These are phyloP conservation scores for Oxyria digyna DNA, from an alignment of 148 eudicot genomes.

Conservation along the genomic window DNA sequence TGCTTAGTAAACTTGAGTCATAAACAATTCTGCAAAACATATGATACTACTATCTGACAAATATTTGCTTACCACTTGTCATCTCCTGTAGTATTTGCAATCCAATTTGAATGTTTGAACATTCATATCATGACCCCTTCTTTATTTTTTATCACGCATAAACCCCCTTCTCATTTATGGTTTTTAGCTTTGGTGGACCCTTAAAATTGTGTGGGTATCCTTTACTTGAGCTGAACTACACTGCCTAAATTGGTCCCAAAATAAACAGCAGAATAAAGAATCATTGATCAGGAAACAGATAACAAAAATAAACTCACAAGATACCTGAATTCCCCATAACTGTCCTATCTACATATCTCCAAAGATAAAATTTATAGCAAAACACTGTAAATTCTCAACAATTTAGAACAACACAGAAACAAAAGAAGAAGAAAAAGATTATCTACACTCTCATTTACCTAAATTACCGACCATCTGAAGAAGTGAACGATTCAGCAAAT, in stretches of 20 bases:
- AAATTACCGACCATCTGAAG: constrained; percentile 66
- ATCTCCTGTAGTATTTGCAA: no score
- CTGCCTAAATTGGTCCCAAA: background rate
- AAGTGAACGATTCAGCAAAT: constrained; percentile 88
- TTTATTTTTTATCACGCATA: background rate
- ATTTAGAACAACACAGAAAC: background rate
- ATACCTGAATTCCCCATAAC: background rate
- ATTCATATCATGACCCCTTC: background rate
- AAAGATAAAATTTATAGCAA: background rate
- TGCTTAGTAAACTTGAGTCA: no score
- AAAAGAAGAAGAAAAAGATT: background rate
- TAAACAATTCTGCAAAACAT: no score
- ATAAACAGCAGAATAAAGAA: background rate
- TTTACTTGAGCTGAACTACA: background rate
- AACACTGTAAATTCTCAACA: background rate
- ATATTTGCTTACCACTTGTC: no score
- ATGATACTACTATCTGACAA: no score
- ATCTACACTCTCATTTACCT: constrained; percentile 4
- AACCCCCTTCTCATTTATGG: background rate
- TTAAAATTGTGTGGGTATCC: background rate
- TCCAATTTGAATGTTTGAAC: background rate
- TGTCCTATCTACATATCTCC: background rate
- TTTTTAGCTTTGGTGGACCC: background rate
- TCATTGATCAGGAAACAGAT: background rate
- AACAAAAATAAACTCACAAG: background rate